Evolutionary conservation across 805 yeast genomes (phyloP).

Genomic region (Scheffersomyces amazonensis): DNA sequence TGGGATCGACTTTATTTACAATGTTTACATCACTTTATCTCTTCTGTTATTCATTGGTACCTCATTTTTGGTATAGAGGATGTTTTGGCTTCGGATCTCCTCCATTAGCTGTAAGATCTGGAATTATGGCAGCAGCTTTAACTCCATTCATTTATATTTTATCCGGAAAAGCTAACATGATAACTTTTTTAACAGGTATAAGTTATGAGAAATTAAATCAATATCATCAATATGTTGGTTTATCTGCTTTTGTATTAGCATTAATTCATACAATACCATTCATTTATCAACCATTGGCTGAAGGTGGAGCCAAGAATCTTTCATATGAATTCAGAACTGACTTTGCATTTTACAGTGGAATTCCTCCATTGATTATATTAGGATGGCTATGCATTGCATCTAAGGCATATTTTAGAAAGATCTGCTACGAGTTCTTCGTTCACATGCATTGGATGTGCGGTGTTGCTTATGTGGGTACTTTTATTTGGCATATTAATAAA

Average conservation of each 20-base stretch:
- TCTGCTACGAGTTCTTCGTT: constrained; percentile 45
- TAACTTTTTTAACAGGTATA: constrained; percentile 49
- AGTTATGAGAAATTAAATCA: constrained; percentile 54
- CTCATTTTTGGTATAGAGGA: constrained; percentile 49
- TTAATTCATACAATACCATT: constrained; percentile 53
- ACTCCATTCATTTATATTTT: constrained; percentile 49
- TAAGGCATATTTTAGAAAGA: constrained; percentile 36
- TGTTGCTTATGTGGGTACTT: constrained; percentile 43
- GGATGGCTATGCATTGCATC: constrained; percentile 43
- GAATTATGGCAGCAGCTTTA: constrained; percentile 47
- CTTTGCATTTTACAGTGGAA: constrained; percentile 34
- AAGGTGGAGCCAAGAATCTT: constrained; percentile 44
- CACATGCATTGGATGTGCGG: constrained; percentile 56
- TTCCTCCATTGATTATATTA: constrained; percentile 47
- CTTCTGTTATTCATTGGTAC: constrained; percentile 38
- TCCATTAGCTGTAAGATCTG: constrained; percentile 55
- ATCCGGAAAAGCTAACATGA: constrained; percentile 52
- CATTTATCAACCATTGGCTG: constrained; percentile 38
- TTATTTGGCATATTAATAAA: constrained; percentile 43
- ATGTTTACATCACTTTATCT: constrained; percentile 29
- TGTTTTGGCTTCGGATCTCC: constrained; percentile 58
- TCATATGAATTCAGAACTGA: constrained; percentile 13
- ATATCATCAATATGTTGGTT: constrained; percentile 48
- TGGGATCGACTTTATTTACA: constrained; percentile 37
- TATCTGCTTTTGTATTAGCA: constrained; percentile 39